These are phyloP conservation scores for Candida caryicola DNA, from an alignment of 805 yeast species.

Conservation along the genomic window DNA sequence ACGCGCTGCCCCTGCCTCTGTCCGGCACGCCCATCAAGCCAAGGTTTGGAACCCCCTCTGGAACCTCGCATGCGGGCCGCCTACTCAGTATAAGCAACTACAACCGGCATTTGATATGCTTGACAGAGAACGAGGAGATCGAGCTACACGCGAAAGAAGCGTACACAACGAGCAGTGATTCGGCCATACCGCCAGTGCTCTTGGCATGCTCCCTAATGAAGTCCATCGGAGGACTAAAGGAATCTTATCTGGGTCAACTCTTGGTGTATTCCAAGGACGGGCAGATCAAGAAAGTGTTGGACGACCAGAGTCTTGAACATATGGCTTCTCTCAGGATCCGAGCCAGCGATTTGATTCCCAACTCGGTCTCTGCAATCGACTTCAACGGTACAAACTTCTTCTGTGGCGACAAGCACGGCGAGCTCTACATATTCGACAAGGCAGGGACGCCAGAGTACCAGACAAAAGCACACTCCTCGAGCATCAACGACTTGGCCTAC, in stretches of 20 bases:
- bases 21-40: background rate
- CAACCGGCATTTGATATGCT: conserved; percentile 25
- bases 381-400: conserved; percentile 23
- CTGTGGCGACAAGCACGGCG: conserved; percentile 52
- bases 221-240: conserved; percentile 39
- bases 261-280: conserved; percentile 46
- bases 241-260: conserved; percentile 26
- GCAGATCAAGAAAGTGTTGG: conserved; percentile 26
- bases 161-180: no score
- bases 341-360: conserved; percentile 33
- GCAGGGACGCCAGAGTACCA: conserved; percentile 18
- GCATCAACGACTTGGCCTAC: conserved; percentile 44
- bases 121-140: conserved; percentile 38
- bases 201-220: conserved; percentile 38
- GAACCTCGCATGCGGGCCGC: background rate
- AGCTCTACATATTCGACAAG: conserved; percentile 25
- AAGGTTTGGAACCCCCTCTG: background rate
- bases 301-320: conserved; percentile 9
- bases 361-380: conserved; percentile 44
- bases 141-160: conserved; percentile 21
- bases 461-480: conserved; percentile 50
- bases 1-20: background rate
- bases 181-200: conserved; percentile 4
- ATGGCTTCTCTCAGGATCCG: conserved; percentile 18
- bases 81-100: conserved; percentile 26